These are phyloP conservation scores for Wickerhamomyces bisporus DNA, from an alignment of 805 yeast genomes.

Conservation along the genomic window DNA sequence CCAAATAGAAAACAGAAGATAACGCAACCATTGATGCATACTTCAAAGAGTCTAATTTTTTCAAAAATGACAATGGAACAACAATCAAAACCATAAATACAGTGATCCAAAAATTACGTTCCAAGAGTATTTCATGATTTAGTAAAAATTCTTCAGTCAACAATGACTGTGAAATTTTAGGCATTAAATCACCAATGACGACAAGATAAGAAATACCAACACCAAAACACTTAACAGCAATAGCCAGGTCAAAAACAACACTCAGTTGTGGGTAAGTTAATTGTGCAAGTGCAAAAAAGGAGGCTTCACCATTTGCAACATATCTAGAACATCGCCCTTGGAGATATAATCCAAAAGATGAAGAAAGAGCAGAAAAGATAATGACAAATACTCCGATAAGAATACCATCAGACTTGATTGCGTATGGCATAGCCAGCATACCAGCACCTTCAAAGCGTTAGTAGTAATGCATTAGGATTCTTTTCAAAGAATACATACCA, in stretches of 20 bases:
- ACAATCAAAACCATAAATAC: constrained; percentile 43
- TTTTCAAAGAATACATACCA: constrained; percentile 19
- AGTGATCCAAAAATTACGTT: constrained; percentile 59
- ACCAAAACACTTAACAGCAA: constrained; percentile 68
- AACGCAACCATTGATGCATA: constrained; percentile 83
- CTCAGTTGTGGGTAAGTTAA: constrained; percentile 56
- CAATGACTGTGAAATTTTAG: constrained; percentile 43
- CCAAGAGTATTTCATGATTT: constrained; percentile 21
- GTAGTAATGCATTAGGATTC: background rate
- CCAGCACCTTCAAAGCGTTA: constrained; percentile 45
- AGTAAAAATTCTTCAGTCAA: constrained; percentile 14
- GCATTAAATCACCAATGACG: constrained; percentile 67
- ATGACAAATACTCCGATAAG: constrained; percentile 53
- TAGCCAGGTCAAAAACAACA: constrained; percentile 60
- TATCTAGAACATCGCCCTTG: constrained; percentile 55
- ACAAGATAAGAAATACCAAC: constrained; percentile 64
- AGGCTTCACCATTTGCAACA: constrained; percentile 50
- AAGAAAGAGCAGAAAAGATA: constrained; percentile 58
- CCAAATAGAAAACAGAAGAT: constrained; percentile 72
- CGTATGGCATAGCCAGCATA: constrained; percentile 66
- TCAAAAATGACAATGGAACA: constrained; percentile 59
- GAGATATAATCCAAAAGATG: constrained; percentile 61
- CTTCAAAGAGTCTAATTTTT: constrained; percentile 74
- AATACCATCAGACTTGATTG: constrained; percentile 62
- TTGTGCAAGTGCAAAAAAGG: constrained; percentile 60